Conservation (phyloP, 139 green algal genomes). For the Pleodorina starrii region DNA sequence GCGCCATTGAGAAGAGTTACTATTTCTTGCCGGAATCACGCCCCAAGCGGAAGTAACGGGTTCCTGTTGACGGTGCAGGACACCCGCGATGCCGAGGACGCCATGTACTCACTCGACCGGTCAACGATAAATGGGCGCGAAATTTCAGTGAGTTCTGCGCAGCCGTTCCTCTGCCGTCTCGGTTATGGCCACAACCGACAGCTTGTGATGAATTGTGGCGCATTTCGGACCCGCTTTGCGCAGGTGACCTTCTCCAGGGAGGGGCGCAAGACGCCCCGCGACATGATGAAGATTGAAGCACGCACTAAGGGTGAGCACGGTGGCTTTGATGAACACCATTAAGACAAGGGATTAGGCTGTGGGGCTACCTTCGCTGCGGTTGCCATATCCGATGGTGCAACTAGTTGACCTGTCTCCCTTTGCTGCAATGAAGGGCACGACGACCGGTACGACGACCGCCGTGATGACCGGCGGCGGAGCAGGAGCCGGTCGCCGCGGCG, state of each 20-base stretch:
- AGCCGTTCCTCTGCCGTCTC: background rate
- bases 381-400: no score
- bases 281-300: constrained; percentile 78
- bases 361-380: no score
- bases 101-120: constrained; percentile 78
- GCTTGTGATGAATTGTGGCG: no score
- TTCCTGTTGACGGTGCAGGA: no score
- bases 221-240: no score
- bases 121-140: constrained; percentile 70
- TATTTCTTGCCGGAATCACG: no score
- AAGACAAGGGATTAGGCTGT: no score
- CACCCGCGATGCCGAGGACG: constrained; percentile 82
- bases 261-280: constrained; percentile 82
- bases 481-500: constrained; percentile 12
- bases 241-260: constrained; percentile 80
- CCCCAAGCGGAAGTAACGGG: no score
- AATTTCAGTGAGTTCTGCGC: constrained; percentile 65
- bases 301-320: background rate
- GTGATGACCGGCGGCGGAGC: background rate
- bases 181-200: no score
- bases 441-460: background rate
- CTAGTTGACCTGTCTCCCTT: no score
- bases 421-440: background rate
- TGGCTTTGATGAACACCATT: no score
- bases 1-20: no score